Base-by-base conservation (phyloP, 139 green algal genomes). In the Ettlia oleoabundans region DNA sequence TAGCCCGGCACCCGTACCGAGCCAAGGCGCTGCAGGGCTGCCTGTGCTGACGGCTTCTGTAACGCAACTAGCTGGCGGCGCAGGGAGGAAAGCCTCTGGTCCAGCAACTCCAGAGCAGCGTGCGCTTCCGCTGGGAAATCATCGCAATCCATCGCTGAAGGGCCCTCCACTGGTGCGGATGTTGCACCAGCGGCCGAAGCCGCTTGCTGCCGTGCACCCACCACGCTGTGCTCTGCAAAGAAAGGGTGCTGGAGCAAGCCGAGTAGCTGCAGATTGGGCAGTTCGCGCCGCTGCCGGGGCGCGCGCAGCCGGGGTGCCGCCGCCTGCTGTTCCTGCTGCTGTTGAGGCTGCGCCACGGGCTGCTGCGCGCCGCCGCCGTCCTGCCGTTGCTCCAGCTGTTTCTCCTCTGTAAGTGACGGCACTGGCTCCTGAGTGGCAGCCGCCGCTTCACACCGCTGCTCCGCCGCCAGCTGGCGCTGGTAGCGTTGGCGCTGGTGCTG, bases 171-270 rank as follows among this genome's bases (percentile, higher is more conserved):
- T 24, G 40, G 10, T 8, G 33, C 68, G 18, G 41, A 40, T 21
- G n/a, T n/a, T 10, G 65, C 64, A 24, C 63, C 75, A 26, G 58
- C 61, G 24, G 32, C 53, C 15, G 65, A 30, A 7, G n/a, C 24
- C 73, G 58, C 19, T 19, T 76, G 68, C 68, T 42, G 70, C 43
- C 62, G 55, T 22, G 13, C 43, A 28, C 63, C 68, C 53, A 79
- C 9, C 43, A 43, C 51, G 33, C 38, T 63, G 70, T 86, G 80
- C 3, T 40, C 73, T 5, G 73, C 80, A 53, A 87, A 82, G 62
- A 86, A 89, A 6, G 86, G 84, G 69, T 90, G 86, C 42, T 82
- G 15, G 51, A 84, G 61, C 30, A 90, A 74, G 35, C 24, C 55
- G 6, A 69, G 28, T 19, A 73, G 47, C 38, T 81, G 35, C n/a